These are phyloP conservation scores for Diaporthe aspalathi DNA, from an alignment of 2,329 filamentous ascomycete species.

Conservation along the genomic window DNA sequence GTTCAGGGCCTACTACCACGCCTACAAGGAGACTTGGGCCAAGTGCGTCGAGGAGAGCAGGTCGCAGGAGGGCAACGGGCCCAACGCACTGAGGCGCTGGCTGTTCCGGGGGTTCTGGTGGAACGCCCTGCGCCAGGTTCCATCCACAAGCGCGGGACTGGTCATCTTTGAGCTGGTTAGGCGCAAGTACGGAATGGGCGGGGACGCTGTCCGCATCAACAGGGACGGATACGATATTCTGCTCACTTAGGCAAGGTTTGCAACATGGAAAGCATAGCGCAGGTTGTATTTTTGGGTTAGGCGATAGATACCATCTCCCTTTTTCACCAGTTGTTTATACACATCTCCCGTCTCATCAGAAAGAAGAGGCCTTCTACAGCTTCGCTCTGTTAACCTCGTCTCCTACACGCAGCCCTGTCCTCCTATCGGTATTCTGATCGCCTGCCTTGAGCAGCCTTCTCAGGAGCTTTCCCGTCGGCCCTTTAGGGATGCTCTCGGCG, in stretches of 20 bases:
- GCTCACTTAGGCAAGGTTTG: constrained; percentile 54
- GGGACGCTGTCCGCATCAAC: constrained; percentile 72
- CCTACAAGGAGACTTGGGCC: constrained; percentile 75
- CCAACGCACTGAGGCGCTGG: constrained; percentile 62
- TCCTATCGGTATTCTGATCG: constrained; percentile 9
- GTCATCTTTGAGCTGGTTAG: constrained; percentile 84
- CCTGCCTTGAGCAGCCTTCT: constrained; percentile 55
- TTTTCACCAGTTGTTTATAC: background rate
- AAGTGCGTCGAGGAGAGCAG: constrained; percentile 70
- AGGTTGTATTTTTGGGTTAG: constrained; percentile 4
- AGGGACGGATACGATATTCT: constrained; percentile 80
- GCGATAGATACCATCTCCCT: constrained; percentile 12
- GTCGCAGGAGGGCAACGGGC: constrained; percentile 59
- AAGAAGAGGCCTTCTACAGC: constrained; percentile 1
- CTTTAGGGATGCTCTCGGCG: constrained; percentile 65
- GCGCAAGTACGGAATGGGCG: constrained; percentile 75
- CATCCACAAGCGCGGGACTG: constrained; percentile 79
- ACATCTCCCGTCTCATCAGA: background rate
- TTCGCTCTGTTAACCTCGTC: constrained; percentile 8
- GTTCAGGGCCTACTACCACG: constrained; percentile 74
- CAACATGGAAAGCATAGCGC: constrained; percentile 26
- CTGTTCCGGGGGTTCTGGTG: constrained; percentile 79
- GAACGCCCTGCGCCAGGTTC: constrained; percentile 78
- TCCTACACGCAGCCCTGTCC: constrained; percentile 8
- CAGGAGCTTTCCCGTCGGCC: constrained; percentile 68